Conservation (phyloP, 2,329 filamentous ascomycete species). For the Talaromyces sp. region DNA sequence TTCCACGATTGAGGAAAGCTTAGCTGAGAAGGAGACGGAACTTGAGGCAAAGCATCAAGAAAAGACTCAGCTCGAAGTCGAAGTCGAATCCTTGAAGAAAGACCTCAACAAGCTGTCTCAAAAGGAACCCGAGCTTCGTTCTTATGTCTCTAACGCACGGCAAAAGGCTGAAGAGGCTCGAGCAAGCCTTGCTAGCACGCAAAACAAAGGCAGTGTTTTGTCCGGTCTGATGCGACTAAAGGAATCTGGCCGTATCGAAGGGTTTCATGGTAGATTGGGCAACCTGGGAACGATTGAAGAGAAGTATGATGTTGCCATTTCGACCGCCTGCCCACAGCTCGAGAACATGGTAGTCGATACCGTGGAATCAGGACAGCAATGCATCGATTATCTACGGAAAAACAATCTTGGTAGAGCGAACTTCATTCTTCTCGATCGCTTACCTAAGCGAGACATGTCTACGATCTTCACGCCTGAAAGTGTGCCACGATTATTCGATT, state of each 20-base stretch:
- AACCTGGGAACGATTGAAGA: conserved; percentile 91
- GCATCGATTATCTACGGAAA: conserved; percentile 95
- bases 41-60: conserved; percentile 72
- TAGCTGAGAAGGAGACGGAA: conserved; percentile 67
- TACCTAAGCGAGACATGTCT: conserved; percentile 73
- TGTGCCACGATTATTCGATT: conserved; percentile 86
- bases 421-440: conserved; percentile 91
- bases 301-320: conserved; percentile 96
- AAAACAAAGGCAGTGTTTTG: conserved; percentile 89
- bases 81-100: conserved; percentile 66
- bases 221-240: conserved; percentile 90
- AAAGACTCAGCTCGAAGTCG: conserved; percentile 68
- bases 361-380: conserved; percentile 93
- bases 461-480: conserved; percentile 85
- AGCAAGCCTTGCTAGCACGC: conserved; percentile 81
- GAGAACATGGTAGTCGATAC: conserved; percentile 97
- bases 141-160: conserved; percentile 81
- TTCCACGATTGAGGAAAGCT: conserved; percentile 65
- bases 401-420: conserved; percentile 95
- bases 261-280: conserved; percentile 91
- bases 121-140: conserved; percentile 77
- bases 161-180: conserved; percentile 96
- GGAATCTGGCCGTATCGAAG: conserved; percentile 93
- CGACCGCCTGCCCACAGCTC: conserved; percentile 84
- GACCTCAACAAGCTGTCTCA: conserved; percentile 69